phyloP scores from a whole-genome alignment of 1,284 basidiomycete genomes.

The Ganoderma lucidum region DNA sequence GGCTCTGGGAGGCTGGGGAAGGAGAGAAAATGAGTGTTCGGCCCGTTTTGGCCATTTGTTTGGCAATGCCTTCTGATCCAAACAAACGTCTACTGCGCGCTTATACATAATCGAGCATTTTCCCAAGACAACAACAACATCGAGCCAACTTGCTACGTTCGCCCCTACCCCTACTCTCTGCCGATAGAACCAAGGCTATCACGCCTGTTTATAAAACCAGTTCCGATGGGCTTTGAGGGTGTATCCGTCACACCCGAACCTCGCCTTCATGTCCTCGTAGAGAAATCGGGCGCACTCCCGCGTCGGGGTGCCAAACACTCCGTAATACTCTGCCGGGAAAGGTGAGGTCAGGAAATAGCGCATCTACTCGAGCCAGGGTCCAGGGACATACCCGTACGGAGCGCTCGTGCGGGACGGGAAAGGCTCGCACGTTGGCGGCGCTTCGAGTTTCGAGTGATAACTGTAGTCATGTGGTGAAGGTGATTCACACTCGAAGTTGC shows the following conservation, averaged over 20 bases:
- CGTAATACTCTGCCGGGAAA: neutral
- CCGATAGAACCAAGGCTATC: no score
- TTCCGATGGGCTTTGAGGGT: neutral
- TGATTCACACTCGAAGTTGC: neutral
- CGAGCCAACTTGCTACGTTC: no score
- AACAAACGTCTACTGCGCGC: slow-evolving; percentile 24
- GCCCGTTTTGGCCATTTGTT: slow-evolving; percentile 25
- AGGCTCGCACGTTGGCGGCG: neutral
- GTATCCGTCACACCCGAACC: neutral
- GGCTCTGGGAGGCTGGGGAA: neutral
- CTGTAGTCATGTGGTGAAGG: neutral
- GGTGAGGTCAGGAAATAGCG: neutral
- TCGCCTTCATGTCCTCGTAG: neutral
- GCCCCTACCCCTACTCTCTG: no score
- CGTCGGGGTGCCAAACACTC: slow-evolving; percentile 1
- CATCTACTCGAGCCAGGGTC: neutral
- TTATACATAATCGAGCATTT: no score
- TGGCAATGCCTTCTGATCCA: slow-evolving; percentile 27
- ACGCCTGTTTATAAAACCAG: neutral
- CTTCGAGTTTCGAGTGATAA: neutral
- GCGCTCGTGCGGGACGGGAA: neutral
- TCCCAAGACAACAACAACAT: no score
- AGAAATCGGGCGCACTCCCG: neutral
- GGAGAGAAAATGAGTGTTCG: slow-evolving; percentile 12
- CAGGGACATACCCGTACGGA: neutral